Conservation (phyloP, 1,284 basidiomycete genomes). For the Heterobasidion parviporum region DNA sequence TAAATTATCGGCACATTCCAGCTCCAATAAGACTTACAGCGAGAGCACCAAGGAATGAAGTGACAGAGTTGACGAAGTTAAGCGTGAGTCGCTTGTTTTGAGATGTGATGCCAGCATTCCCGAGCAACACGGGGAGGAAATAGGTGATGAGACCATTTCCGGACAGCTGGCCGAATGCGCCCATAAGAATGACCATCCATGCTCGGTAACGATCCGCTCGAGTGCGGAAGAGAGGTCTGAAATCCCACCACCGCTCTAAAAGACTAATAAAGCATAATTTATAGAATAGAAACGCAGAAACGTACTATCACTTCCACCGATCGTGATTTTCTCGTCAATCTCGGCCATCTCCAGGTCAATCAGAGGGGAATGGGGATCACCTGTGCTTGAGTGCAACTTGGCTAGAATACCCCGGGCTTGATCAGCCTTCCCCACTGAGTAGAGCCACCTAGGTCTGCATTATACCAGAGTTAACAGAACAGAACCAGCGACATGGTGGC, state of each 20-base stretch:
- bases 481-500: too few species aligned
- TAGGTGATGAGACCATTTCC: conserved; percentile 43
- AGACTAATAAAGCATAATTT: neutral
- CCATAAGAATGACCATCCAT: conserved; percentile 42
- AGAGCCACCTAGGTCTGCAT: conserved; percentile 43
- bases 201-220: conserved; percentile 37
- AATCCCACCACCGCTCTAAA: conserved; percentile 46
- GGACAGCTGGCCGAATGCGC: conserved; percentile 30
- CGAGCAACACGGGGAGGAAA: conserved; percentile 36
- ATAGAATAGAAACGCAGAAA: conserved; percentile 2
- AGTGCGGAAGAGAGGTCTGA: conserved; percentile 39
- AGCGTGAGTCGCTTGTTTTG: conserved; percentile 33
- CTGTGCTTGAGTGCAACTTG: conserved; percentile 36
- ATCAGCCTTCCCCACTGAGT: conserved; percentile 31
- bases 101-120: conserved; percentile 35
- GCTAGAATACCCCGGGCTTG: conserved; percentile 35
- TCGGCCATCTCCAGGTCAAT: conserved; percentile 44
- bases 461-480: neutral
- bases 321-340: conserved; percentile 39
- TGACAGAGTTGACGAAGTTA: conserved; percentile 43
- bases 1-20: neutral
- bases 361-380: conserved; percentile 39
- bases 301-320: conserved; percentile 36
- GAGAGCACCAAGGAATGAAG: conserved; percentile 24
- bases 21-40: neutral